Percentiles rank a stretch among this genome's conserved stretches.
phyloP scores from a whole-genome alignment of 2,329 filamentous ascomycete genomes.

The Pezicula rhizophila region DNA sequence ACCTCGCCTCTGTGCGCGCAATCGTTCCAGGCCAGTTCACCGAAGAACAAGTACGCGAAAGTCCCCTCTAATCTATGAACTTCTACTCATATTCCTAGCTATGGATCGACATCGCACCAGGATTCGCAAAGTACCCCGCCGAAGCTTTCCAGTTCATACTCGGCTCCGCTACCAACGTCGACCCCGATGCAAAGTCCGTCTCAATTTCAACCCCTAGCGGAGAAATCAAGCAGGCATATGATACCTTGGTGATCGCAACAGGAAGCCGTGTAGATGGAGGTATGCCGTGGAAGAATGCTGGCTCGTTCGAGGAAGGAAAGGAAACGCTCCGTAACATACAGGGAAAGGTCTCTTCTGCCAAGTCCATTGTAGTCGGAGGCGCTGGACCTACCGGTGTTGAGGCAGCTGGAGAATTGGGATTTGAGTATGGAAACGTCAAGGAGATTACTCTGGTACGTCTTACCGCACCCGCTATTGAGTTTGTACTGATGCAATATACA shows the following conservation, averaged over 20 bases:
- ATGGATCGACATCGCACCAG: conserved; percentile 15
- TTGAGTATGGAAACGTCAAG: conserved; percentile 19
- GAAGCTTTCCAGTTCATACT: conserved; percentile 33
- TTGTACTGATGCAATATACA: not conserved
- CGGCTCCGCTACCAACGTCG: conserved; percentile 29
- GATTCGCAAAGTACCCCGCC: conserved; percentile 31
- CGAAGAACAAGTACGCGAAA: conserved; percentile 32
- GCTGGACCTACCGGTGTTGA: conserved; percentile 23
- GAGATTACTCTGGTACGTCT: conserved; percentile 16
- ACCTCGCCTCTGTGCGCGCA: conserved; percentile 37
- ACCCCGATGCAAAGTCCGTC: conserved; percentile 28
- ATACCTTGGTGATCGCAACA: conserved; percentile 40
- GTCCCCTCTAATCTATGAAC: conserved; percentile 17
- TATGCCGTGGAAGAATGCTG: conserved; percentile 43
- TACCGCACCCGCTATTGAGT: not conserved
- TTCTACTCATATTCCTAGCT: conserved; percentile 28
- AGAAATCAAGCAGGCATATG: conserved; percentile 28
- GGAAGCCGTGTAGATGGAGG: conserved; percentile 32
- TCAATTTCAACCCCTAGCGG: conserved; percentile 15
- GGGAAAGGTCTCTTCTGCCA: conserved; percentile 6
- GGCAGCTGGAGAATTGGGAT: conserved; percentile 21
- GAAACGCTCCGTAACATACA: conserved; percentile 1
- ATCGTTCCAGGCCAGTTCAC: conserved; percentile 38
- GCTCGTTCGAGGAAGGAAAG: conserved; percentile 10
- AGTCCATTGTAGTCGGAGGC: conserved; percentile 20